Percentiles rank a stretch among this genome's conserved stretches.
phyloP scores from a whole-genome alignment of 352 stramenopile genomes.

The Globisporangium nodosum region DNA sequence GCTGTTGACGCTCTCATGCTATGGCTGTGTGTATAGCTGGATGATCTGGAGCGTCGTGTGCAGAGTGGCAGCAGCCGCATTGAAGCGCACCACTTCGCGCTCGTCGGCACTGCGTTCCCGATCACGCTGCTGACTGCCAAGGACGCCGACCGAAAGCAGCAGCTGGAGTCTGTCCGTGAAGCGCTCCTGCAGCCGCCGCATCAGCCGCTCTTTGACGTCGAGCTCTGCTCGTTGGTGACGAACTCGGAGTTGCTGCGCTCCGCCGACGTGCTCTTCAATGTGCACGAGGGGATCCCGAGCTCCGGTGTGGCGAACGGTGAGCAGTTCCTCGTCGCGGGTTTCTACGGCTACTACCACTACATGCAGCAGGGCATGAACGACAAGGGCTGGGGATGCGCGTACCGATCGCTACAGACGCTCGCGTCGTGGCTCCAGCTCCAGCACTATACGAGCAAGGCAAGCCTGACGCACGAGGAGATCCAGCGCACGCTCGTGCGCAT shows the following conservation, averaged over 20 bases:
- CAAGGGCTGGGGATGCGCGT: conserved; percentile 88
- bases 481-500: conserved; percentile 73
- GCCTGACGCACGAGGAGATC: conserved; percentile 65
- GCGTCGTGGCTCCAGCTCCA: conserved; percentile 76
- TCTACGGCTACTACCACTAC: conserved; percentile 88
- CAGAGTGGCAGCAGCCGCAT: conserved; percentile 7
- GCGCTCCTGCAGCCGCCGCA: conserved; percentile 40
- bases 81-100: conserved; percentile 37
- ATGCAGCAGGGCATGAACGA: conserved; percentile 73
- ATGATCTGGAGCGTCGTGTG: no score
- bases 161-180: conserved; percentile 9
- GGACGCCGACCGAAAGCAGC: conserved; percentile 3
- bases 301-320: conserved; percentile 30
- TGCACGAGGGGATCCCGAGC: conserved; percentile 55
- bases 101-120: conserved; percentile 43
- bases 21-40: no score
- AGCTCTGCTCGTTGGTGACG: conserved; percentile 34
- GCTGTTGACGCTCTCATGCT: no score
- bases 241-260: conserved; percentile 22
- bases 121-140: conserved; percentile 25
- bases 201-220: conserved; percentile 31
- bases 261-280: conserved; percentile 59
- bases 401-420: conserved; percentile 81
- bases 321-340: conserved; percentile 56
- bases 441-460: conserved; percentile 40